These are phyloP conservation scores for Acer yangbiense DNA, from an alignment of 345 rosid species.

Conservation along the genomic window DNA sequence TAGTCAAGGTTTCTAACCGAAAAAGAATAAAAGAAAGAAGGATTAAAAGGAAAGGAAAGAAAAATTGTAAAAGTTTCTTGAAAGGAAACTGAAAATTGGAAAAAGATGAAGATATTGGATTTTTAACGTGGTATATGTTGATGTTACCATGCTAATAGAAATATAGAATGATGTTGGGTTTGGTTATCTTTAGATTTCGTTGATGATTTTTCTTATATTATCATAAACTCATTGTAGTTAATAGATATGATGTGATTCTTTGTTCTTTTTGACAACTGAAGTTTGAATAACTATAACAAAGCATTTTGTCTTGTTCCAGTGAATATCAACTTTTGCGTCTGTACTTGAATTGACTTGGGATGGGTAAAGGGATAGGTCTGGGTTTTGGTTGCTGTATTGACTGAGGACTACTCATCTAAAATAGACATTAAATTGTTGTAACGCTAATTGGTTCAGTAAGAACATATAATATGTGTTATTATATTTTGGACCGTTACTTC, in stretches of 20 bases:
- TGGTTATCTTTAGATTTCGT: background rate
- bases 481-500: background rate
- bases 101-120: background rate
- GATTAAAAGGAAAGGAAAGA: background rate
- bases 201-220: conserved; percentile 1
- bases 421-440: background rate
- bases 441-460: background rate
- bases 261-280: background rate
- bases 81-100: background rate
- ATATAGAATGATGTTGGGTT: background rate
- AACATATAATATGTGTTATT: background rate
- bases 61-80: background rate
- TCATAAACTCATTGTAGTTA: background rate
- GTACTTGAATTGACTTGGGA: background rate
- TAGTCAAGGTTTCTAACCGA: background rate
- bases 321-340: background rate
- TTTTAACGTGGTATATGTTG: background rate
- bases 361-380: background rate
- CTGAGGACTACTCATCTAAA: background rate
- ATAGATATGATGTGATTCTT: background rate
- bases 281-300: background rate
- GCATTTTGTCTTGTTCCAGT: background rate
- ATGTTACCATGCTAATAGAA: background rate
- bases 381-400: background rate
- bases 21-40: background rate